These are phyloP conservation scores for Rhynchospora tenuis DNA, from an alignment of 176 grass and related monocot genomes.

Conservation along the genomic window DNA sequence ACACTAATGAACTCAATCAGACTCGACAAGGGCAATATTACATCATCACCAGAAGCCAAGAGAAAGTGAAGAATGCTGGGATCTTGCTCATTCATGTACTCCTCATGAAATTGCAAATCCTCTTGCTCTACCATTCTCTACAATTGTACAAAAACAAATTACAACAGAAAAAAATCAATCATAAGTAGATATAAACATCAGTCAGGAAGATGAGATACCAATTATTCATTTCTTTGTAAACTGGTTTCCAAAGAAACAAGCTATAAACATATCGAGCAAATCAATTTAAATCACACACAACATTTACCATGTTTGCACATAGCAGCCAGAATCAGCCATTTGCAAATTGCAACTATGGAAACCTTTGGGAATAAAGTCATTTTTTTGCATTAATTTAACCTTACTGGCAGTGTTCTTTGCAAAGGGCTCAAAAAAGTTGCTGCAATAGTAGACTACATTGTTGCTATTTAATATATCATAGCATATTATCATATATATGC, in stretches of 20 bases:
- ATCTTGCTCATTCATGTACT: constrained; percentile 98
- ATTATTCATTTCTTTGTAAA: neutral
- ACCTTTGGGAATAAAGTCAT: neutral
- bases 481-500: neutral
- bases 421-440: neutral
- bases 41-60: constrained; percentile 95
- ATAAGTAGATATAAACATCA: neutral
- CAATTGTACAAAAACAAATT: constrained; percentile 25
- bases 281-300: neutral
- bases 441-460: neutral
- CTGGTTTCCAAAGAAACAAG: neutral
- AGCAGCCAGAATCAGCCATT: neutral
- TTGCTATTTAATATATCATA: neutral
- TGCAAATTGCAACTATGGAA: neutral
- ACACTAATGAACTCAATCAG: neutral
- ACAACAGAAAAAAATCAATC: neutral
- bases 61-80: constrained; percentile 98
- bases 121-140: constrained; percentile 96
- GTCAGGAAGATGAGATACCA: neutral
- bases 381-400: neutral
- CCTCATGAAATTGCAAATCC: constrained; percentile 86
- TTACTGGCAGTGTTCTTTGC: neutral
- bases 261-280: neutral
- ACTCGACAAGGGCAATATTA: constrained; percentile 28
- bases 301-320: neutral